Base-by-base conservation (phyloP, 2,329 filamentous ascomycete species). In the Hypoxylon sp. region DNA sequence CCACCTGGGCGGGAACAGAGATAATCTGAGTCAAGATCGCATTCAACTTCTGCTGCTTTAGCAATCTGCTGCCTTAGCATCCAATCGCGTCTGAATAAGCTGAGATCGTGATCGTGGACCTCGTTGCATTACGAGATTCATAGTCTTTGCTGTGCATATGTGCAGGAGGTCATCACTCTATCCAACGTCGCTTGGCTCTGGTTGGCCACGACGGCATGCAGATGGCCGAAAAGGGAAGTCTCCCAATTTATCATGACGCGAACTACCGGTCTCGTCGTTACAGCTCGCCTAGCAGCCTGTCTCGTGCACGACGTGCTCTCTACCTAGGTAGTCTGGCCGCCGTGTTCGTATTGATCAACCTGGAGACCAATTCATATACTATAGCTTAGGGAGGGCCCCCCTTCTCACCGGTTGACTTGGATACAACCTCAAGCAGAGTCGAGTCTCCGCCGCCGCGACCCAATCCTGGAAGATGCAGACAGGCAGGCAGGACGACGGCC, bases 161-260 rank as follows among this genome's bases (percentile, higher is more conserved):
- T 49, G 46, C 47, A 50, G 43, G 42, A 41, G 47, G 42, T 64
- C 51, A 58, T 62, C 55, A 58, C 61, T 56, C 58, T 55, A 52
- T 60, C 48, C 33, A 20, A 54, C 40, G 41, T 56, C 58, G 61
- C 48, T 49, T 46, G 46, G 60, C 48, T 64, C 66, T 65, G 58
- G 67, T 69, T 69, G 67, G 67, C 51, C 62, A 38, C 52, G 47
- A 58, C 13, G 26, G 50, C 51, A 62, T 69, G 67, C 67, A 69
- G 17, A 62, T 58, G 60, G 60, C 67, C 65, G 47, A 59, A 69
- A 69, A 57, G 50, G 67, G 67, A 64, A 69, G 61, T 62, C 55
- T 9, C 29, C 51, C 46, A 58, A 62, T 59, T 61, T 61, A 56
- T 55, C 55, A 56, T 48, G 31, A 55, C 51, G 52, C 55, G 46